Evolutionary conservation across 129 eudicot genomes (phyloP).

Genomic region (Lactuca sativa): DNA sequence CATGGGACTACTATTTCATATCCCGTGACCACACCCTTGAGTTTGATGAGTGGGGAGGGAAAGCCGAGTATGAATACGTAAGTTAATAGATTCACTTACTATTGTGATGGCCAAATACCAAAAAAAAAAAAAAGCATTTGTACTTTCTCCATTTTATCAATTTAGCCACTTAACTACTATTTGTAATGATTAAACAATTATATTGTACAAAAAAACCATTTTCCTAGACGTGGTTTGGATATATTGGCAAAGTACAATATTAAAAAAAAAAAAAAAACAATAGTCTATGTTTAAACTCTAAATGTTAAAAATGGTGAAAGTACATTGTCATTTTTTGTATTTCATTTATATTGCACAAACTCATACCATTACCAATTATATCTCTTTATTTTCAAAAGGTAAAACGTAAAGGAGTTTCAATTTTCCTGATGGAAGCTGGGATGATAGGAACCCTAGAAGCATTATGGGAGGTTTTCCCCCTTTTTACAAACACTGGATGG

Average conservation of each 20-base stretch:
- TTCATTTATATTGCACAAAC: not conserved
- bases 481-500: slow-evolving; percentile 89
- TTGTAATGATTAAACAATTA: too few relatives aligned
- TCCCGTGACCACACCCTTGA: slow-evolving; percentile 90
- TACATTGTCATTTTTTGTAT: not conserved
- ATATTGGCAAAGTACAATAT: too few relatives aligned
- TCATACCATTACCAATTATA: not conserved
- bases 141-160: not conserved
- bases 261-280: too few relatives aligned
- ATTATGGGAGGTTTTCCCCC: slow-evolving; percentile 88
- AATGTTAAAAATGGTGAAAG: not conserved
- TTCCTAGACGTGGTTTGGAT: too few relatives aligned
- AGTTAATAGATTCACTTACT: slow-evolving; percentile 33
- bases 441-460: slow-evolving; percentile 92
- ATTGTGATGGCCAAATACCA: not conserved
- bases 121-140: not conserved
- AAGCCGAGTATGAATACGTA: slow-evolving; percentile 92
- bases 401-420: slow-evolving; percentile 67
- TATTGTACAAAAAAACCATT: too few relatives aligned
- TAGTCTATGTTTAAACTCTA: not conserved
- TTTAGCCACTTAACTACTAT: too few relatives aligned
- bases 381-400: slow-evolving; percentile 41
- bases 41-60: slow-evolving; percentile 76
- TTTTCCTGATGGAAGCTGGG: slow-evolving; percentile 96
- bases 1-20: slow-evolving; percentile 83